phyloP scores from a whole-genome alignment of 306 rosid genomes.

The Psophocarpus tetragonolobus region DNA sequence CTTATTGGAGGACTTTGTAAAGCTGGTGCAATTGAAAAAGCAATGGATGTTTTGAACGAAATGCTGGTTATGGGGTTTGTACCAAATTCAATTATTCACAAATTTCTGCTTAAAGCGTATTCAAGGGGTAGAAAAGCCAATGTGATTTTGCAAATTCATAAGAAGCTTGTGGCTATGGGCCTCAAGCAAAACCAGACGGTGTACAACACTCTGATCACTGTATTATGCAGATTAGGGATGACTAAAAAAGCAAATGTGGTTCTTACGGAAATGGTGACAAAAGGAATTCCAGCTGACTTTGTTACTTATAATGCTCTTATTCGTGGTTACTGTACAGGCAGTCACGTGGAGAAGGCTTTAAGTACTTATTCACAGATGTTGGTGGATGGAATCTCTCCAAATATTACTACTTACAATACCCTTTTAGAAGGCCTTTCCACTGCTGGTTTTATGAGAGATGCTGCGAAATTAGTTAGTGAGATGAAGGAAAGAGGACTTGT shows the following conservation, averaged over 20 bases:
- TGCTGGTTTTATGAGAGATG: constrained; percentile 69
- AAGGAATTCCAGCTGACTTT: constrained; percentile 59
- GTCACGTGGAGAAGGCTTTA: constrained; percentile 67
- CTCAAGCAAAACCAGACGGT: constrained; percentile 58
- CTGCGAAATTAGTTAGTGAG: constrained; percentile 59
- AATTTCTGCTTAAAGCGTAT: constrained; percentile 59
- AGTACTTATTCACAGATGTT: constrained; percentile 59
- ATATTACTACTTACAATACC: constrained; percentile 62
- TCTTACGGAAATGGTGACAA: constrained; percentile 57
- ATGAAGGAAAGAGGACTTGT: constrained; percentile 67
- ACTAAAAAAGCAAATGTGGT: constrained; percentile 71
- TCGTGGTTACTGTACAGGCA: constrained; percentile 66
- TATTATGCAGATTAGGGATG: constrained; percentile 83
- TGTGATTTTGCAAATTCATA: constrained; percentile 63
- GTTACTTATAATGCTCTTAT: constrained; percentile 78
- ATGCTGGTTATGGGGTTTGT: constrained; percentile 58
- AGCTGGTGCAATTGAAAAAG: constrained; percentile 60
- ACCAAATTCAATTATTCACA: constrained; percentile 58
- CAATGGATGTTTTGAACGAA: constrained; percentile 58
- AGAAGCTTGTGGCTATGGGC: constrained; percentile 63
- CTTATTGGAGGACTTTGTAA: constrained; percentile 73
- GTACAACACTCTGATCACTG: constrained; percentile 67
- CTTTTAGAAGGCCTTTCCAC: constrained; percentile 71
- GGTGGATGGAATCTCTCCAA: constrained; percentile 68
- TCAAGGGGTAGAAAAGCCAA: constrained; percentile 65